Evolutionary conservation across 2,329 filamentous ascomycete genomes (phyloP).

Genomic region (Colletotrichum coccodes): DNA sequence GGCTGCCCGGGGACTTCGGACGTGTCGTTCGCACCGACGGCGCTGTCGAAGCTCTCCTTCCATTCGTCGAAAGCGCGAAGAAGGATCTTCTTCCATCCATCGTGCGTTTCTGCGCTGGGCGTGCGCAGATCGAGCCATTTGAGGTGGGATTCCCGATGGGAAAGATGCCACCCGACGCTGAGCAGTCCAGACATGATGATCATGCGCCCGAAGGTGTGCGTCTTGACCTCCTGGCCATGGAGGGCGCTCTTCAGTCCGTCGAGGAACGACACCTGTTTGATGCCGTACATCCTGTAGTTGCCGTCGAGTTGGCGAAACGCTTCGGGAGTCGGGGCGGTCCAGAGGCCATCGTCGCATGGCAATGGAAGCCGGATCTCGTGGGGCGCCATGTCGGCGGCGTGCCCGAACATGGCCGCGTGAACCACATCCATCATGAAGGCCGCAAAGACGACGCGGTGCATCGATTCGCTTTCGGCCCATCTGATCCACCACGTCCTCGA

Average conservation of each 20-base stretch:
- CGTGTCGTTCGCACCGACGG: conserved; percentile 56
- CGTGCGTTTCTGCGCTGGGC: conserved; percentile 68
- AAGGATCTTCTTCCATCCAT: conserved; percentile 82
- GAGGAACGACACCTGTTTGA: conserved; percentile 83
- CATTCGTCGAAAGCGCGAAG: conserved; percentile 86
- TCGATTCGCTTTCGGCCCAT: conserved; percentile 91
- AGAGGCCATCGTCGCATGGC: conserved; percentile 87
- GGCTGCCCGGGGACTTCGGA: conserved; percentile 56
- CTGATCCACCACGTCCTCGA: conserved; percentile 77
- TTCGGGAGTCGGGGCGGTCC: conserved; percentile 82
- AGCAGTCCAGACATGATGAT: conserved; percentile 91
- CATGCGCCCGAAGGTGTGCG: conserved; percentile 88
- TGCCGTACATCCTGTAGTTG: conserved; percentile 79
- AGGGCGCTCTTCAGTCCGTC: conserved; percentile 87
- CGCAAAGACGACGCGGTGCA: conserved; percentile 85
- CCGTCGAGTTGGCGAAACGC: conserved; percentile 82
- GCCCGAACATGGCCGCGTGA: conserved; percentile 93
- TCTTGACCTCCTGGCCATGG: conserved; percentile 82
- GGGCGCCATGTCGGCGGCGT: conserved; percentile 89
- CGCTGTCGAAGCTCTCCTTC: conserved; percentile 85
- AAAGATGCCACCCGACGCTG: conserved; percentile 94
- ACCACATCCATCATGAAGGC: conserved; percentile 91
- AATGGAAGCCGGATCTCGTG: conserved; percentile 88
- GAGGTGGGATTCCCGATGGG: conserved; percentile 85
- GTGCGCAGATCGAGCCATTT: conserved; percentile 78